These are phyloP conservation scores for Cochlearia excelsa DNA, from an alignment of 345 rosid genomes.

Conservation along the genomic window DNA sequence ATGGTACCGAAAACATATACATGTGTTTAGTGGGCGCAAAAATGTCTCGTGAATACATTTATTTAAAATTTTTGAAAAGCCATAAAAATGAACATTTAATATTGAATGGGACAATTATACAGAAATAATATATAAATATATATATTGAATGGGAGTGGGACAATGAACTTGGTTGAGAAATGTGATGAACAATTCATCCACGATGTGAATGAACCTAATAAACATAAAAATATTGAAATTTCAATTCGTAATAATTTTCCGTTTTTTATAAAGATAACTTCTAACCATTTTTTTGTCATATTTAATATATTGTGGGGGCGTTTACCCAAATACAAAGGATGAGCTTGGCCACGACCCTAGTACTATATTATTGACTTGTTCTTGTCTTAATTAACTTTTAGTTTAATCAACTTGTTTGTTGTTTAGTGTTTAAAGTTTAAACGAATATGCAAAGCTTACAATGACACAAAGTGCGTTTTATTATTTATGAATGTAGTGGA, in stretches of 20 bases:
- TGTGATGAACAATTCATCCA: constrained; percentile 36
- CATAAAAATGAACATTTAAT: constrained; percentile 9
- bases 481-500: constrained; percentile 7
- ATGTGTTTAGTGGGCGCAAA: constrained; percentile 14
- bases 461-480: too few relatives aligned
- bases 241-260: background rate
- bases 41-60: constrained; percentile 20
- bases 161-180: constrained; percentile 25
- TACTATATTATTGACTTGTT: constrained; percentile 14
- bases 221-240: constrained; percentile 13
- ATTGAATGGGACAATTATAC: constrained; percentile 11
- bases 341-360: constrained; percentile 31
- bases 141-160: constrained; percentile 8
- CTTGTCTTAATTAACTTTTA: constrained; percentile 23
- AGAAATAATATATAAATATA: too few relatives aligned
- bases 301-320: constrained; percentile 31
- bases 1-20: constrained; percentile 23
- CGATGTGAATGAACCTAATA: constrained; percentile 32
- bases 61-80: constrained; percentile 1
- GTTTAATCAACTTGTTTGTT: constrained; percentile 18
- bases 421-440: too few relatives aligned
- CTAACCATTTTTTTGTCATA: background rate
- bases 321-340: constrained; percentile 31
- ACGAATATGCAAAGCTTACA: too few relatives aligned
- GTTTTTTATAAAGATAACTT: constrained; percentile 3